Conservation (phyloP, 1,139 yeast genomes). For the Diutina mesorugosa region DNA sequence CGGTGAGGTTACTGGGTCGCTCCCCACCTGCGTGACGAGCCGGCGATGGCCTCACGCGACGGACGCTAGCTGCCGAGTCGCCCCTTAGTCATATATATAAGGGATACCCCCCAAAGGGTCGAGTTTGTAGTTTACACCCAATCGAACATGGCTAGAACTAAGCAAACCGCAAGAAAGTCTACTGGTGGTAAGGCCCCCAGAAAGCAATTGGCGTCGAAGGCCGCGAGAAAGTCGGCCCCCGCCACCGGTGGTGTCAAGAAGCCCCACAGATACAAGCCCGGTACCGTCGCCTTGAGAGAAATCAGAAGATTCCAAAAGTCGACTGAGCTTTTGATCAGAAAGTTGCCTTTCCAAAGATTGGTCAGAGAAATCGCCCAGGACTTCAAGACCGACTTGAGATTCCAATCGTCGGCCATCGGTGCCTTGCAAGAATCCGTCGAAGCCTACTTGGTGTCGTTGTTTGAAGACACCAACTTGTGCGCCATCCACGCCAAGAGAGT, state of each 20-base stretch:
- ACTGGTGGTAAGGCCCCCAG: conserved; percentile 45
- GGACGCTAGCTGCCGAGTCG: neutral
- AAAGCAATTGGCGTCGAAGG: conserved; percentile 41
- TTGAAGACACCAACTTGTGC: conserved; percentile 41
- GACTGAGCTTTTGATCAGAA: conserved; percentile 38
- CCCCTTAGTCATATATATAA: no score
- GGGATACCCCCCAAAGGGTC: neutral
- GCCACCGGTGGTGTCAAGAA: conserved; percentile 40
- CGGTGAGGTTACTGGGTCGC: neutral
- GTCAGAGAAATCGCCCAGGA: conserved; percentile 39
- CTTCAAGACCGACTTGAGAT: conserved; percentile 38
- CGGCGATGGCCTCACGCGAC: neutral
- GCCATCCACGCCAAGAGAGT: conserved; percentile 44
- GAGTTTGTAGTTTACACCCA: neutral
- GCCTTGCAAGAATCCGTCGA: conserved; percentile 43
- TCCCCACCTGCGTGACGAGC: no score
- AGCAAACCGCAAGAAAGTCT: conserved; percentile 42
- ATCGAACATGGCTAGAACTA: conserved; percentile 34
- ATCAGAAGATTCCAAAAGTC: conserved; percentile 42
- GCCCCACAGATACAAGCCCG: conserved; percentile 44
- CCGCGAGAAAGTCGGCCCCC: conserved; percentile 42
- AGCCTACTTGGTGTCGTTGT: conserved; percentile 38
- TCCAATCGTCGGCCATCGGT: conserved; percentile 39
- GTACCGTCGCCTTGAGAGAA: conserved; percentile 44
- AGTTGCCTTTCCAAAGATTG: conserved; percentile 37